phyloP scores from a whole-genome alignment of 2,329 filamentous ascomycete species.

The Cercospora zeae-maydis region DNA sequence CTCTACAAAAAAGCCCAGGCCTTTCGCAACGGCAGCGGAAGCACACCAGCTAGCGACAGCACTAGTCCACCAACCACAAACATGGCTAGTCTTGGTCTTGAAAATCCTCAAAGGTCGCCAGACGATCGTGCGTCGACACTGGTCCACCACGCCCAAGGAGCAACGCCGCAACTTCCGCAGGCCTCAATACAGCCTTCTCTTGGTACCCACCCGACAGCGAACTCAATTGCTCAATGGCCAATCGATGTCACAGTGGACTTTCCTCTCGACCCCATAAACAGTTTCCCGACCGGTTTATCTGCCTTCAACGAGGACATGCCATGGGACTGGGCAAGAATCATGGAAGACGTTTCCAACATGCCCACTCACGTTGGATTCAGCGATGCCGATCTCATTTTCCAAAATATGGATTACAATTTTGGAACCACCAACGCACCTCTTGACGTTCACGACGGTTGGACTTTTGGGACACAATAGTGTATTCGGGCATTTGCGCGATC shows the following conservation, averaged over 20 bases:
- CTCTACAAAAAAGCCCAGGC: constrained; percentile 48
- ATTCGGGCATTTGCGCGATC: not conserved
- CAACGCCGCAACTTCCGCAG: not conserved
- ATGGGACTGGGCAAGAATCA: constrained; percentile 30
- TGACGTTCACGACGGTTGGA: not conserved
- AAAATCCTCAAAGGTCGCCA: not conserved
- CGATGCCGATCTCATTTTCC: not conserved
- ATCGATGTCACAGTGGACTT: not conserved
- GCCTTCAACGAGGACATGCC: constrained; percentile 11
- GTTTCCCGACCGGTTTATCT: not conserved
- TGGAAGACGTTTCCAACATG: constrained; percentile 23
- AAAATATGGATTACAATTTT: not conserved
- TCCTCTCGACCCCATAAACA: not conserved
- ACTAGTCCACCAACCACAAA: not conserved
- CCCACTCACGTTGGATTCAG: not conserved
- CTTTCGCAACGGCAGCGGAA: constrained; percentile 25
- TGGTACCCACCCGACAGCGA: not conserved
- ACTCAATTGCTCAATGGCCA: not conserved
- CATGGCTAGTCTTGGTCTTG: not conserved
- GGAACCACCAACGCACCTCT: not conserved
- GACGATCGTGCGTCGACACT: not conserved
- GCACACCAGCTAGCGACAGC: not conserved
- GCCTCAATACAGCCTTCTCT: not conserved
- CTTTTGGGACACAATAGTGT: not conserved
- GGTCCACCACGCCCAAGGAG: not conserved